Evolutionary conservation across 2,329 filamentous ascomycete genomes (phyloP).

Genomic region (Aspergillus floridensis): DNA sequence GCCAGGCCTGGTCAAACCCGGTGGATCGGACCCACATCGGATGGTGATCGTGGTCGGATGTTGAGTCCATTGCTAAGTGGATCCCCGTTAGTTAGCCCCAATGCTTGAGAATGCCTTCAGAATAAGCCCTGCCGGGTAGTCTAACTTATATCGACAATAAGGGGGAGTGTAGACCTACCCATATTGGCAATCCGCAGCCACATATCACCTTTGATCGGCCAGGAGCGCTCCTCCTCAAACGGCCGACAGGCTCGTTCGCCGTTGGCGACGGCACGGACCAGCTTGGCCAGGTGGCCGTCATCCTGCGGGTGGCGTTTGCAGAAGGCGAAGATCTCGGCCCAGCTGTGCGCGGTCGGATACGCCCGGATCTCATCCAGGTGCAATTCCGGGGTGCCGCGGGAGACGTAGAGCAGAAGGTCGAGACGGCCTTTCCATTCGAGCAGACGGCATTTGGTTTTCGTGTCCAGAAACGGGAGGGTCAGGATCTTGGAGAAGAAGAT

Average conservation of each 20-base stretch:
- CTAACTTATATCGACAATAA: background rate
- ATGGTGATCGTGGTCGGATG: constrained; percentile 21
- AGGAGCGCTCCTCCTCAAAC: constrained; percentile 32
- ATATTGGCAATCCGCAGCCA: constrained; percentile 48
- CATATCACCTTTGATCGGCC: constrained; percentile 42
- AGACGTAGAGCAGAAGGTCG: constrained; percentile 72
- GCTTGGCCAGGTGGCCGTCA: constrained; percentile 79
- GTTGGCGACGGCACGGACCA: constrained; percentile 67
- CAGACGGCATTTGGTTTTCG: constrained; percentile 62
- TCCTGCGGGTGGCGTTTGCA: constrained; percentile 54
- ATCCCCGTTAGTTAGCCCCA: background rate
- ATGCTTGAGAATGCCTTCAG: too few species aligned
- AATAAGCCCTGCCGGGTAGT: too few species aligned
- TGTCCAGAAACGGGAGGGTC: constrained; percentile 59
- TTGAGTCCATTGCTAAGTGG: constrained; percentile 36
- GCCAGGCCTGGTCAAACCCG: constrained; percentile 46
- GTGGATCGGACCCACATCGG: constrained; percentile 40
- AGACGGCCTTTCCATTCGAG: constrained; percentile 79
- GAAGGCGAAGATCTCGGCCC: constrained; percentile 47
- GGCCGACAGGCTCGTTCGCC: constrained; percentile 53
- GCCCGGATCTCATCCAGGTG: constrained; percentile 56
- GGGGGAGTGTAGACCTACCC: constrained; percentile 29
- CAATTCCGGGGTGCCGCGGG: constrained; percentile 62
- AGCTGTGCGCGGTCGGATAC: constrained; percentile 57
- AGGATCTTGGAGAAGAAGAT: constrained; percentile 70